Evolutionary conservation across 2,329 filamentous ascomycete genomes (phyloP).

Genomic region (Hypomyces perniciosus): DNA sequence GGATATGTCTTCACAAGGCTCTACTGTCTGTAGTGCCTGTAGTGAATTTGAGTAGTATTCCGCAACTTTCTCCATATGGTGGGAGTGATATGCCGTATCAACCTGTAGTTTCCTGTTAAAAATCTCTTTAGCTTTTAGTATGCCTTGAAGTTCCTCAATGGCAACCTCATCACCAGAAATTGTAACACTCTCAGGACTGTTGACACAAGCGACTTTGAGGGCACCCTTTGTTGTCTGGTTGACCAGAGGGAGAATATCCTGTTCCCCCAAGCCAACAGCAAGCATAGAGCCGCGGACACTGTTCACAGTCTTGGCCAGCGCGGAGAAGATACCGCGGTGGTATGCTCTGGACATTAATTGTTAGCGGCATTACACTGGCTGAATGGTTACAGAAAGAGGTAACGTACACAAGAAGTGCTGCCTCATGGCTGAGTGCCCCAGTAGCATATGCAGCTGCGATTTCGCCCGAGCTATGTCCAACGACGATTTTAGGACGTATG

Average conservation of each 20-base stretch:
- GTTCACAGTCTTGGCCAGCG: constrained; percentile 6
- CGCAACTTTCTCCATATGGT: constrained; percentile 22
- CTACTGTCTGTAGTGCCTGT: background rate
- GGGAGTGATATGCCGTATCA: constrained; percentile 35
- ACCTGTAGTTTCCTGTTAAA: constrained; percentile 32
- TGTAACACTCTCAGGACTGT: constrained; percentile 29
- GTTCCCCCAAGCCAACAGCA: constrained; percentile 17
- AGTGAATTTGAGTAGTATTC: constrained; percentile 18
- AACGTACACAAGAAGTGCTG: too few species aligned
- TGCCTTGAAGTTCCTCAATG: constrained; percentile 19
- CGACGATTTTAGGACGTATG: constrained; percentile 14
- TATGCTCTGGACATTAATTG: constrained; percentile 20
- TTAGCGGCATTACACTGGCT: background rate
- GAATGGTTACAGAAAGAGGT: too few species aligned
- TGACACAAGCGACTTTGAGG: constrained; percentile 25
- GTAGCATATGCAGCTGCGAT: constrained; percentile 34
- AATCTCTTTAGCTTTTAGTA: constrained; percentile 19
- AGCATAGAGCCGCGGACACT: constrained; percentile 18
- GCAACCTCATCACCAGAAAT: constrained; percentile 25
- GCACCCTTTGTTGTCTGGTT: background rate
- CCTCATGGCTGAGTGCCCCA: constrained; percentile 13
- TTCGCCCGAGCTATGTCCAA: constrained; percentile 22
- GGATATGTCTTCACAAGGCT: background rate
- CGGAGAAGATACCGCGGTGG: constrained; percentile 16
- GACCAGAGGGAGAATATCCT: background rate